Base-by-base conservation (phyloP, 2,329 filamentous ascomycete genomes). In the Diaporthe sp. region DNA sequence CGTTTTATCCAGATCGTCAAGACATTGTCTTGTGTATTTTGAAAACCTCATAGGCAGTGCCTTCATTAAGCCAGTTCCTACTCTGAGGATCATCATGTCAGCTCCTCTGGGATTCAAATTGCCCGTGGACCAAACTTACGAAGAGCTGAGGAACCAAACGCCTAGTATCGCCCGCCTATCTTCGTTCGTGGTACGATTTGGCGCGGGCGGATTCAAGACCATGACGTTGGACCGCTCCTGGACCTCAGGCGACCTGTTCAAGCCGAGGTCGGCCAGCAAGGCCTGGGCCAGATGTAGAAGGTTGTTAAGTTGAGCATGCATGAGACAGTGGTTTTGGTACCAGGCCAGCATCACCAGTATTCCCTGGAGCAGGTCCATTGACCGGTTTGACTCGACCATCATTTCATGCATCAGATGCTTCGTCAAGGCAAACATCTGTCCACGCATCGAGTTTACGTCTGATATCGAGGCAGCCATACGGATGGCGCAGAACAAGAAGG, bases 251-350 rank as follows among this genome's bases (percentile, higher is more conserved):
- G 82, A 80, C 9, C 82, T 83, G 60, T 86, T 87, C 17, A 91
- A 79, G 3, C 85, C 86, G 49, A 90, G 79, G 72, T 90, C 88
- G 0, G 84, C 84, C 10, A 86, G 82, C 2, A 90, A 83, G 6
- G 86, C 88, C 17, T 84, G 80, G 1, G 88, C 87, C 28, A 91
- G 78, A 12, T 87, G 84, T 3, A 90, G 79, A 4, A 91, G 81
- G 71, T 88, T 90, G 78, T 86, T 86, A 17, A 91, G 79, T 76
- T 91, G 89, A 0, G 85, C 84, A 71, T 90, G 88, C 80, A 87
- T 84, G 76, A 89, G 84, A 77, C 88, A 90, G 78, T 90, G 88
- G 70, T 90, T 87, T 62, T 90, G 88, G 73, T 90, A 89, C 84
- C 85, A 90, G 0, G 85, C 85, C 3, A 88, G 77, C 37, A 90